Evolutionary conservation across 176 grass and related monocot species (phyloP).

Genomic region (Phragmites australis): DNA sequence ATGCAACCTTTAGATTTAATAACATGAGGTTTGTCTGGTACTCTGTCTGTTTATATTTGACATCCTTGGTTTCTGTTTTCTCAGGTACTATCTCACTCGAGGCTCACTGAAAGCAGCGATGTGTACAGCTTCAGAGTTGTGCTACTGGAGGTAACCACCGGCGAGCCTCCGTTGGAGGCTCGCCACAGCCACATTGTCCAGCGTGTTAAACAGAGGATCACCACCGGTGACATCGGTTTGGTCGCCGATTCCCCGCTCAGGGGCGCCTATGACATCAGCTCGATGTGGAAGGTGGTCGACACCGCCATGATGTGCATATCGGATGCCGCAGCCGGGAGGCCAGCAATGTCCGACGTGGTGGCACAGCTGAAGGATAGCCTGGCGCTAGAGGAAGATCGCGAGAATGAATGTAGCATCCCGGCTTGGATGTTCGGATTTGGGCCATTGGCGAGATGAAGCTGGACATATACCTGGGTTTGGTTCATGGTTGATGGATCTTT

Average conservation of each 20-base stretch:
- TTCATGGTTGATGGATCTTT: too few relatives aligned
- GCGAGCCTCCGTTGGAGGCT: neutral
- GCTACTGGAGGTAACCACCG: neutral
- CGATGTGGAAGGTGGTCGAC: conserved; percentile 27
- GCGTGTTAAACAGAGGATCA: neutral
- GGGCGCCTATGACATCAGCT: neutral
- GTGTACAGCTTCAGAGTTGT: conserved; percentile 43
- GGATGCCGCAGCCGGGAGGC: neutral
- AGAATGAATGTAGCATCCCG: too few relatives aligned
- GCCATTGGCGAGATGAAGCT: too few relatives aligned
- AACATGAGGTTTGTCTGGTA: neutral
- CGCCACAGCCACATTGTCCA: neutral
- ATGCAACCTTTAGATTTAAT: neutral
- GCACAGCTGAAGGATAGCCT: neutral
- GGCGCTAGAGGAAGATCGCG: conserved; percentile 7
- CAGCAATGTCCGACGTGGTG: conserved; percentile 3
- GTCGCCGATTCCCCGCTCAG: neutral
- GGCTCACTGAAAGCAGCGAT: conserved; percentile 29
- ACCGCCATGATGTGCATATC: neutral
- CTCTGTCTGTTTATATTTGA: too few relatives aligned
- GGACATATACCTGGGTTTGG: too few relatives aligned
- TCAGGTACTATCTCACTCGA: neutral
- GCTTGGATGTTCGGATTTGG: neutral
- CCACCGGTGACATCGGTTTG: neutral
- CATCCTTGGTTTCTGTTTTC: neutral